Evolutionary conservation across 2,329 filamentous ascomycete species (phyloP).

Genomic region (Pyrenophora tritici-repentis): DNA sequence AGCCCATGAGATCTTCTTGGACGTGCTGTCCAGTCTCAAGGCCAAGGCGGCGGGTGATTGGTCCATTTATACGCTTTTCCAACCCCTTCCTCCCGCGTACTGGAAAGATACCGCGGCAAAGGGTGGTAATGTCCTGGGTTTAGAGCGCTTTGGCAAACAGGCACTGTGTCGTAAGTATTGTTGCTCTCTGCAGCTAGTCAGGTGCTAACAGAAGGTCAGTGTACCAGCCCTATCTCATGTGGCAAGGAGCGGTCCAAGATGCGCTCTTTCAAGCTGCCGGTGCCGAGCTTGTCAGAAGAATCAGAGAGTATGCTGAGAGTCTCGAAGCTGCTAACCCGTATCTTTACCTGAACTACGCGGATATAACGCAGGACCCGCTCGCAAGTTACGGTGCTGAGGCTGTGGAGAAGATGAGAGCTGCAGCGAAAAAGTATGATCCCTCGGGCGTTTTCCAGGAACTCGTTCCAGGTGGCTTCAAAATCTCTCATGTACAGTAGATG

Average conservation of each 20-base stretch:
- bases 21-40: constrained; percentile 44
- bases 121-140: constrained; percentile 50
- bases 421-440: constrained; percentile 29
- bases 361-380: constrained; percentile 26
- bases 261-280: constrained; percentile 25
- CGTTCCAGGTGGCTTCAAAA: constrained; percentile 38
- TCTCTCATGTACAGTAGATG: constrained; percentile 18
- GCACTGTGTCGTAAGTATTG: constrained; percentile 24
- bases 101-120: constrained; percentile 40
- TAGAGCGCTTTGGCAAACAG: constrained; percentile 32
- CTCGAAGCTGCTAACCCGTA: constrained; percentile 31
- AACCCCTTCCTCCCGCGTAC: constrained; percentile 49
- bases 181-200: too few relatives aligned
- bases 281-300: constrained; percentile 19
- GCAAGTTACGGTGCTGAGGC: constrained; percentile 26
- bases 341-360: constrained; percentile 44
- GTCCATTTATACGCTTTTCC: constrained; percentile 41
- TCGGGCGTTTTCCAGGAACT: constrained; percentile 30
- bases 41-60: constrained; percentile 38
- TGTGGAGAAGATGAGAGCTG: constrained; percentile 28
- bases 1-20: constrained; percentile 49
- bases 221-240: constrained; percentile 29
- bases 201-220: constrained; percentile 1
- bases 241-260: constrained; percentile 28
- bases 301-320: constrained; percentile 22